Base-by-base conservation (phyloP, 495 filamentous ascomycete genomes). In the Aspergillus campestris region DNA sequence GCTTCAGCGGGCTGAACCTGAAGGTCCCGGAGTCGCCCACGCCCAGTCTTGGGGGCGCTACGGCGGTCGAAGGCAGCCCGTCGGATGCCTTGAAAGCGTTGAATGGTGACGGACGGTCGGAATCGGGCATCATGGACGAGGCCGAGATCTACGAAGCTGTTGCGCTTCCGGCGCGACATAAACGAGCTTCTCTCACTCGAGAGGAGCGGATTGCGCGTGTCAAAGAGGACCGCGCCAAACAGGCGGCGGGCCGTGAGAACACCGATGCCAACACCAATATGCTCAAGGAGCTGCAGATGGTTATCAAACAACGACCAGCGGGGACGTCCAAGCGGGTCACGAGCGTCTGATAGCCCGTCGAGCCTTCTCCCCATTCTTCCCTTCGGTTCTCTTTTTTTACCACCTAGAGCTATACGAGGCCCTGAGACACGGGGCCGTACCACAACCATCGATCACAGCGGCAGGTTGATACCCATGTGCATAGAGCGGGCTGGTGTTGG, bases 101-200 rank as follows among this genome's bases (percentile, higher is more conserved):
- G 42, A 90, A 77, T 50, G 89, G 89, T 32, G 83, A 82, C 34
- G 49, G 12, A 40, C 50, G 58, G 13, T 60, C 67, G 7, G 60
- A 64, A 29, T 51, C 61, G 9, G 59, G 55, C 27, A 50, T 53
- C 4, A 49, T 40, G 8, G 77, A 83, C 36, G 65, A 89, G 38
- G 89, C 91, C 45, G 88, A 95, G 56, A 77, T 98, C 5, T 95
- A 91, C 48, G 92, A 98, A 62, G 91, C 89, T 0, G 77, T 96
- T 34, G 85, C 89, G 1, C 64, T 87, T 41, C 87, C 90, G 10
- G 46, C 64, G 14, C 67, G 69, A 14, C 76, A 75, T 45, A 80
- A 81, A 50, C 77, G 86, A 40, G 83, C 78, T 39, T 77, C 78
- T 18, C 59, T 96, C 34, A 89, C 86, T 3, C 72, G 90, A 55